A percentile compares a stretch with the other conserved stretches of the same genome.
These are phyloP conservation scores for Cryptosporidium viatorum DNA, from an alignment of 169 alveolate genomes.

Conservation along the genomic window DNA sequence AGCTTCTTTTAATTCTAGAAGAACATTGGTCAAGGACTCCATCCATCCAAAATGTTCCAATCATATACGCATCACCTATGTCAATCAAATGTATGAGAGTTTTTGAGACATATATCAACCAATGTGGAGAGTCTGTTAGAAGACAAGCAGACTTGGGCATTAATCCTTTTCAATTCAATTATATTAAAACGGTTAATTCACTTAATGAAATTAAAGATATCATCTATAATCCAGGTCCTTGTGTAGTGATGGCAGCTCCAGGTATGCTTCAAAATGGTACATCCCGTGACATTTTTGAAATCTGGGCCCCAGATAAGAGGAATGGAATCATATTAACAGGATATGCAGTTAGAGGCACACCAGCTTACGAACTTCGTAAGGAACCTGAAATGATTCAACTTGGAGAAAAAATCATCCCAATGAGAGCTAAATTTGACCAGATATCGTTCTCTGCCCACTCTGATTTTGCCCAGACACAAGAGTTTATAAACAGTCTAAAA, in stretches of 20 bases:
- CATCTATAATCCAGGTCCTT: conserved; percentile 84
- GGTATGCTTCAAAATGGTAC: conserved; percentile 98
- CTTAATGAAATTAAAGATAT: conserved; percentile 73
- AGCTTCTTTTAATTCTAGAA: conserved; percentile 93
- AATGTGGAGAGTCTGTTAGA: conserved; percentile 94
- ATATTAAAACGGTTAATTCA: conserved; percentile 81
- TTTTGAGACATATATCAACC: conserved; percentile 94
- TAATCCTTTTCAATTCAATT: conserved; percentile 94
- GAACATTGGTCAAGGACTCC: conserved; percentile 95
- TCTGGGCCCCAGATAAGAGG: conserved; percentile 93
- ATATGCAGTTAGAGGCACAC: conserved; percentile 96
- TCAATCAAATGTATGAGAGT: conserved; percentile 94
- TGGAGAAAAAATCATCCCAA: conserved; percentile 84
- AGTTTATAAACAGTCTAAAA: conserved; percentile 89
- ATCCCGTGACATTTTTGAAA: conserved; percentile 93
- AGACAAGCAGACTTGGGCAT: conserved; percentile 83
- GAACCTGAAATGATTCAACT: conserved; percentile 90
- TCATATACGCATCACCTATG: conserved; percentile 94
- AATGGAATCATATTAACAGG: conserved; percentile 98
- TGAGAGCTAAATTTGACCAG: conserved; percentile 86
- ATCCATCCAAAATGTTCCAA: conserved; percentile 92
- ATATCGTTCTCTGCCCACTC: conserved; percentile 96
- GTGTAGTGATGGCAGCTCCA: conserved; percentile 99
- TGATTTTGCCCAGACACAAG: conserved; percentile 94
- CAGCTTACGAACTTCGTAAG: conserved; percentile 94